Evolutionary conservation across 2,329 filamentous ascomycete species (phyloP).

Genomic region (Trichophyton schoenleinii): DNA sequence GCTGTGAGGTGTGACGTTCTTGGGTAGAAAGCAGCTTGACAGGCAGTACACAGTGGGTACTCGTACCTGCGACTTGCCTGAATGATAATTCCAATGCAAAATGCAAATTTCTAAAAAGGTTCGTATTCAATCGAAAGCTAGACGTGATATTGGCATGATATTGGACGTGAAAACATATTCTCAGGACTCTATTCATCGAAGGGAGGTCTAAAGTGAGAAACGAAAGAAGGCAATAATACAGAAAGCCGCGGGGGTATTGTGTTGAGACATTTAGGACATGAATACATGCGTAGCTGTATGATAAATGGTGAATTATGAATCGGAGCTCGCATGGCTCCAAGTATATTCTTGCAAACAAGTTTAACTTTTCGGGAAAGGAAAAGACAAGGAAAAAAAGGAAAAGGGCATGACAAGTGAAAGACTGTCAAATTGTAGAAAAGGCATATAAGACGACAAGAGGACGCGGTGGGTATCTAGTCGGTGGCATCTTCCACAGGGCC

Average conservation of each 20-base stretch:
- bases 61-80: too few relatives aligned
- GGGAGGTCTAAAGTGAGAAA: not conserved
- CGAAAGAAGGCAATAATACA: not conserved
- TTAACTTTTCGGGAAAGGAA: not conserved
- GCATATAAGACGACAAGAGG: not conserved
- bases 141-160: not conserved
- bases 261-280: not conserved
- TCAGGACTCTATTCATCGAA: not conserved
- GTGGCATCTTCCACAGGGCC: slow-evolving; percentile 56
- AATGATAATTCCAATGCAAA: too few relatives aligned
- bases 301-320: not conserved
- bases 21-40: not conserved
- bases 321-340: not conserved
- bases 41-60: too few relatives aligned
- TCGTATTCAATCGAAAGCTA: not conserved
- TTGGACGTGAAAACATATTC: not conserved
- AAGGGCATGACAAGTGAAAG: too few relatives aligned
- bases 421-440: not conserved
- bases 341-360: not conserved
- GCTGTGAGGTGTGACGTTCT: not conserved
- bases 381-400: not conserved
- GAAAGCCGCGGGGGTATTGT: not conserved
- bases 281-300: not conserved
- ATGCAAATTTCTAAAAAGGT: not conserved
- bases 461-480: not conserved